Base-by-base conservation (phyloP, 176 grass and related monocot species). In the Saccharum officinarum region DNA sequence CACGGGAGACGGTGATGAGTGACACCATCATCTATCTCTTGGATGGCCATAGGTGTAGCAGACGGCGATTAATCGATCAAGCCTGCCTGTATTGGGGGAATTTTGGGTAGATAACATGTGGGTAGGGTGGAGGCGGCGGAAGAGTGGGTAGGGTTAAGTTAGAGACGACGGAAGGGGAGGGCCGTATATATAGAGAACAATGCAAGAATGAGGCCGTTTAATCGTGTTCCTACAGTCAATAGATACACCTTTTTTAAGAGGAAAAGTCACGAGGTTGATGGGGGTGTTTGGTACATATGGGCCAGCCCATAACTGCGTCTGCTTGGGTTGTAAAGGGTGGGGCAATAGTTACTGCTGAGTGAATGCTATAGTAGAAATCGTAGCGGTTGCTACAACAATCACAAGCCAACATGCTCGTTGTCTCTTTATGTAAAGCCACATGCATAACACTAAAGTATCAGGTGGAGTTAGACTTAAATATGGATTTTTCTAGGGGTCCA, bases 1-100 rank as follows among this genome's bases (percentile, higher is more conserved):
- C 25, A 0, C 3, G 4, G 8, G 26, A 5, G 30, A 1, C 20
- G 5, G 0, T 0, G 9, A 20, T 2, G 17, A 33, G 9, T 37
- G 30, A 7, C 31, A 36, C 10, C 30, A 76, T 31, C 45, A 20
- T 52, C 5, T 12, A 25, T 23, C 22, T 72, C 69, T 45, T 26
- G 22, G 69, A 25, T 45, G 22, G 12, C 41, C 7, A 8, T 80
- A 23, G 18, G 0, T 33, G 17, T 3, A 14, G 0, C 4, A 4
- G 5, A 0, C 0, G 49, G 12, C 71, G 67, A 7, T 10, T 20
- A 4, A 5, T 82, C 2, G 3, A 71, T 10, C 7, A 36, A 82
- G 60, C 22, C 55, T 57, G 13, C 12, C 0, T 70, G 8, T 38
- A 11, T 1, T 10, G 14, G 20, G n/a, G 4, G 4, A 10, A 70